Evolutionary conservation across 257 asterid genomes (phyloP), one percentile per base, ranked within the genome.

Genomic region (Rehmannia glutinosa): DNA sequence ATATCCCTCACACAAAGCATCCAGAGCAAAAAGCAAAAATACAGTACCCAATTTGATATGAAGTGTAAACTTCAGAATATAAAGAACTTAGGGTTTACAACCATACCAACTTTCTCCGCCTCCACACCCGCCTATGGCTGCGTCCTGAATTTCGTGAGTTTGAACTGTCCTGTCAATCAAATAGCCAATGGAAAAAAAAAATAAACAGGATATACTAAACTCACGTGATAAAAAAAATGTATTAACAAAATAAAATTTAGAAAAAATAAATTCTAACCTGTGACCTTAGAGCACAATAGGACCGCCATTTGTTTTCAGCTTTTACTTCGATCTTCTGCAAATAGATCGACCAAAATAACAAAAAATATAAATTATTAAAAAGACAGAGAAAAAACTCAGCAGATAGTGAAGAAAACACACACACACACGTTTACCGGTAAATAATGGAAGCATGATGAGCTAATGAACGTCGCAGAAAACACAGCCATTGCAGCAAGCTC

Each of bases 71-170:
- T 3, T 30, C 46, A 54, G 21, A 21, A 11, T 12, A 30, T 1
- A 36, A 11, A 51, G 8, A 19, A 56, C 13, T 52, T 65, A 57
- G 62, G 69, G 66, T 32, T 46, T 12, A 19, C 15, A 2, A 32
- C 3, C 55, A 51, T 83, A 92, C 97, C 97, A 87, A 81, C 75
- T 87, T 84, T 57, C 96, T 83, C 62, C 97, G 81, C 86, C 97
- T 87, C 97, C 95, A 90, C 15, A 87, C 80, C 24, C 71, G 62
- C 73, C 95, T 80, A 66, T 69, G 56, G 68, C 87, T 84, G 42
- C 84, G 75, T 32, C 83, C 86, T 35, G 85, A 77, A 45, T 73
- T 66, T 36, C 81, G 66, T 8, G 84, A 73, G 78, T 45, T 76
- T 19, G 84, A 76, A 20, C 42, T 67, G n/a, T 72, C 84, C 95